Evolutionary conservation across 495 filamentous ascomycete species (phyloP), one percentile per base, ranked within the genome.

Genomic region (Podospora pseudocomata): DNA sequence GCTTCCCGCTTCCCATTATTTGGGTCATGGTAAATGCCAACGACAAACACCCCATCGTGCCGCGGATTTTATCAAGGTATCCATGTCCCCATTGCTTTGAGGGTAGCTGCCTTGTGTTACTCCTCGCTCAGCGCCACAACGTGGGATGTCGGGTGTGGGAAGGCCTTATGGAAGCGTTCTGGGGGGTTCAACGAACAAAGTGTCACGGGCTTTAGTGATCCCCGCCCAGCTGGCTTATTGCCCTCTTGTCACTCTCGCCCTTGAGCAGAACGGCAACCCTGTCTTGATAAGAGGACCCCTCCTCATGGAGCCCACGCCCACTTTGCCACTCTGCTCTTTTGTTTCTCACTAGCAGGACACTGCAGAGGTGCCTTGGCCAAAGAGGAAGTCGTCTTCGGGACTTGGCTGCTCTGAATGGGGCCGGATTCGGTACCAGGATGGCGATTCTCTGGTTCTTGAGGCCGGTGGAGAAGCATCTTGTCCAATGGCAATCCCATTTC

Each of bases 361-460:
- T 28, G 59, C 26, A 18, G 26, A 53, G 34, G 59, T 20, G n/a
- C 5, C 7, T 26, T 11, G 23, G 34, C 59, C 30, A 65, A 56
- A 69, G 54, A 44, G 58, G 63, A 65, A 39, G 63, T 20, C 65
- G 49, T 68, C 55, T 19, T 57, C 63, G 55, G 60, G 63, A 70
- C 65, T 61, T 63, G 61, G 70, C 67, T 59, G 27, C 54, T 19
- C 15, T 56, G 68, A 63, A 61, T 23, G 70, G 60, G 63, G 59
- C 64, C 64, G 63, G 70, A 72, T 70, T 75, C 72, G 73, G 64
- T 77, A 74, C 75, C 75, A 72, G 54, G 58, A 65, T 68, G 60
- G 58, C n/a, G 65, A 67, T 67, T 63, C 64, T 70, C 63, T 73
- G 73, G 73, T 58, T 75, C 64, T 70, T 59, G 44, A 64, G 64